Evolutionary conservation across 768 basidiomycete species (phyloP).

Genomic region (Pisolithus tinctorius): DNA sequence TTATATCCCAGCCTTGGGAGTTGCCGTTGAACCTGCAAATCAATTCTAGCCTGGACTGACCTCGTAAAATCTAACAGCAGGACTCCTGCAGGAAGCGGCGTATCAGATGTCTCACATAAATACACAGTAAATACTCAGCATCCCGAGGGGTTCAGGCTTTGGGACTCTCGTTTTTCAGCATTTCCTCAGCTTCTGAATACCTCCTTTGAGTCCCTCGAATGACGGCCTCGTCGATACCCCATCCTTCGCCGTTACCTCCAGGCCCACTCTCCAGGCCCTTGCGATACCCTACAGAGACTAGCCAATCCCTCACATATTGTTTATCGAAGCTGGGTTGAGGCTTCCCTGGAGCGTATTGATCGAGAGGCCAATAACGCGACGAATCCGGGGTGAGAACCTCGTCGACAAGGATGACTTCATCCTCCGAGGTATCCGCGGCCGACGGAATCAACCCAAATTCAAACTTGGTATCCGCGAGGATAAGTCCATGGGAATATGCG

Average conservation of each 20-base stretch:
- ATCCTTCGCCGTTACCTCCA: conserved; percentile 63
- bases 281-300: conserved; percentile 64
- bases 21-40: too few species aligned
- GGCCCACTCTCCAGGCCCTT: conserved; percentile 77
- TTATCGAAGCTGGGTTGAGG: conserved; percentile 93
- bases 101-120: neutral
- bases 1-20: conserved; percentile 15
- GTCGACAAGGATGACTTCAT: conserved; percentile 81
- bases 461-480: conserved; percentile 97
- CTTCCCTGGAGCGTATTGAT: conserved; percentile 63
- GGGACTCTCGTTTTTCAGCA: conserved; percentile 34
- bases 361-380: conserved; percentile 91
- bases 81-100: too few species aligned
- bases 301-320: conserved; percentile 90
- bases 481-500: conserved; percentile 70
- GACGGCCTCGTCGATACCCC: conserved; percentile 69
- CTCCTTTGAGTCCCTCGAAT: conserved; percentile 70
- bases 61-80: too few species aligned
- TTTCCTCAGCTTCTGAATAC: conserved; percentile 71
- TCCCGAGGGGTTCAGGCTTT: neutral
- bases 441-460: conserved; percentile 83
- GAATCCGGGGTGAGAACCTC: conserved; percentile 98
- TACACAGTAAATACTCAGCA: neutral
- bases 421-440: conserved; percentile 15
- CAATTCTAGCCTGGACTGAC: neutral